A percentile compares a stretch with the other conserved stretches of the same genome.
Evolutionary conservation across 768 basidiomycete species (phyloP).

Genomic region (Serendipita vermifera): DNA sequence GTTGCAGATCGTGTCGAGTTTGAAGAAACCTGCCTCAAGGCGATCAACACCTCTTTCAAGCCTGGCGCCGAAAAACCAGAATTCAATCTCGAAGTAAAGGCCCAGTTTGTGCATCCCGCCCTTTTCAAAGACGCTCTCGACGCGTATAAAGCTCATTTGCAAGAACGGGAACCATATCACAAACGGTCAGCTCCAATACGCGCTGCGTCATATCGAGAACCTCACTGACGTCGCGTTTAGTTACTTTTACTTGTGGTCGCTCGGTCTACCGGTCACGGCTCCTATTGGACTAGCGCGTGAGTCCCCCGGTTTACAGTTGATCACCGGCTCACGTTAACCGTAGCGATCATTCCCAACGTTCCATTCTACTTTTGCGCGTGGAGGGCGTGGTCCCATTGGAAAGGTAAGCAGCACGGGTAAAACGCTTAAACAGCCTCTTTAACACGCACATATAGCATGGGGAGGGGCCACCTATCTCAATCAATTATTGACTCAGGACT

Average conservation of each 20-base stretch:
- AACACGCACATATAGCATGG: constrained; percentile 6
- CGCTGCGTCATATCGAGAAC: background rate
- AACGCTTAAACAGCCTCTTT: background rate
- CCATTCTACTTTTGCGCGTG: constrained; percentile 17
- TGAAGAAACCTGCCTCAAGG: constrained; percentile 15
- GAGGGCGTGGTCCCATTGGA: constrained; percentile 14
- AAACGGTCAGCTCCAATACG: background rate
- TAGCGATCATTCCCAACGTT: constrained; percentile 16
- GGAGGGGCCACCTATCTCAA: constrained; percentile 13
- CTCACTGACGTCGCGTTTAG: constrained; percentile 10
- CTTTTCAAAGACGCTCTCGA: background rate
- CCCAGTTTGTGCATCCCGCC: background rate
- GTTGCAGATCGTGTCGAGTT: constrained; percentile 14
- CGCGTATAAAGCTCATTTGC: background rate
- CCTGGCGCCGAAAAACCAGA: background rate
- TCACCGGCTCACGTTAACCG: no score
- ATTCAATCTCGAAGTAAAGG: constrained; percentile 3
- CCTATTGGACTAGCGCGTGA: constrained; percentile 16
- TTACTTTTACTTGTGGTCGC: constrained; percentile 11
- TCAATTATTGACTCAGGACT: constrained; percentile 1
- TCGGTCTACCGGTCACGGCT: constrained; percentile 13
- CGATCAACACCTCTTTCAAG: constrained; percentile 14
- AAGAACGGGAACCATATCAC: constrained; percentile 7
- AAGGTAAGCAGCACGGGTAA: background rate
- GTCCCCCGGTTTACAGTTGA: no score